These are phyloP conservation scores for Flaveria robusta DNA, from an alignment of 129 eudicot genomes.

Conservation along the genomic window DNA sequence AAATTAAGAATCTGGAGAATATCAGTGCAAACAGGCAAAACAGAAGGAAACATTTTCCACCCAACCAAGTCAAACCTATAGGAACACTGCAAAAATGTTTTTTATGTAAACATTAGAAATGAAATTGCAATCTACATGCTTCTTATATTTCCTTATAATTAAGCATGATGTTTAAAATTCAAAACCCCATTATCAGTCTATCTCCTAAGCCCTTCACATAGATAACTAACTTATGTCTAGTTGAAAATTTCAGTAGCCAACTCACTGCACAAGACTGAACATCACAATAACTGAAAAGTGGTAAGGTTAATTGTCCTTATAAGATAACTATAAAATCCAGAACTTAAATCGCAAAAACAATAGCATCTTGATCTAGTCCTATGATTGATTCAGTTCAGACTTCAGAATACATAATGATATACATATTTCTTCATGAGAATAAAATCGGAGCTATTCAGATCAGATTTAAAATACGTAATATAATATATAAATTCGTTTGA, in stretches of 20 bases:
- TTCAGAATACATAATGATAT: neutral
- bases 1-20: constrained; percentile 11
- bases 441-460: neutral
- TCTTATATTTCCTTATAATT: neutral
- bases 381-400: neutral
- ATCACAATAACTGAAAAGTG: neutral
- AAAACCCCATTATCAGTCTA: neutral
- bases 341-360: neutral
- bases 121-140: neutral
- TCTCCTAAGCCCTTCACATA: constrained; percentile 18
- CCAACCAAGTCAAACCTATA: neutral
- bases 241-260: neutral
- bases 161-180: neutral
- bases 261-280: neutral
- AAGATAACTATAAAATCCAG: neutral
- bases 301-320: constrained; percentile 8
- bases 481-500: neutral
- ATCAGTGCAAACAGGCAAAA: neutral
- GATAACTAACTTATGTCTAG: neutral
- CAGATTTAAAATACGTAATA: neutral
- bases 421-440: neutral
- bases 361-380: constrained; percentile 16
- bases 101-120: neutral
- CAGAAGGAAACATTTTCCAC: neutral
- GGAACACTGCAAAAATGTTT: neutral